Conservation (phyloP, 2,329 filamentous ascomycete genomes). For the Apiospora koreana region DNA sequence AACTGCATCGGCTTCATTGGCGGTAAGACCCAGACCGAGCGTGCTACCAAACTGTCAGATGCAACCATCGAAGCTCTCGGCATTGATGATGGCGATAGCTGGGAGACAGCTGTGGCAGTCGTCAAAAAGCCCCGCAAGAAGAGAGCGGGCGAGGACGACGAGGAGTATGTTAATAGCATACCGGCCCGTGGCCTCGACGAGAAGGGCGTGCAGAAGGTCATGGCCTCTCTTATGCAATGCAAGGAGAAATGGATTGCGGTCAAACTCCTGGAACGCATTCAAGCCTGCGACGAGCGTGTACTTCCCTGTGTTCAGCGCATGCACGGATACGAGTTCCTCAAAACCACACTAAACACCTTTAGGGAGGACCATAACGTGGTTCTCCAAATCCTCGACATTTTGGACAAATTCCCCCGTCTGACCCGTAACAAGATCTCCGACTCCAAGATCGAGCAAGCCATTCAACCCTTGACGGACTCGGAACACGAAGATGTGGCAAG, state of each 20-base stretch:
- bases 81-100: constrained; percentile 88
- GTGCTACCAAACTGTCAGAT: constrained; percentile 86
- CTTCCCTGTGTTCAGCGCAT: constrained; percentile 91
- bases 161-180: constrained; percentile 88
- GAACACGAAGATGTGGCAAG: constrained; percentile 75
- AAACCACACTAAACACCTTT: constrained; percentile 82
- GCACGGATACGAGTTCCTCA: constrained; percentile 96
- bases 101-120: constrained; percentile 79
- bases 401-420: constrained; percentile 84
- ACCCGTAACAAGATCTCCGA: constrained; percentile 97
- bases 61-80: constrained; percentile 93
- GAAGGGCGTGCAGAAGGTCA: constrained; percentile 36
- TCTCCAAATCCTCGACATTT: constrained; percentile 84
- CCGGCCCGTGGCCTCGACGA: constrained; percentile 34
- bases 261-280: constrained; percentile 87
- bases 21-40: constrained; percentile 95
- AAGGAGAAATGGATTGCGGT: constrained; percentile 99
- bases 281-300: constrained; percentile 81
- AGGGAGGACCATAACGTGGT: constrained; percentile 88
- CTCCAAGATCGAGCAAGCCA: constrained; percentile 86
- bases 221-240: constrained; percentile 89
- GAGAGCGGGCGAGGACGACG: constrained; percentile 87
- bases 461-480: constrained; percentile 67
- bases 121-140: constrained; percentile 86
- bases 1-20: constrained; percentile 97